Conservation (phyloP, 192 early-diverging fungal genomes). For the Gamsiella multidivaricata region DNA sequence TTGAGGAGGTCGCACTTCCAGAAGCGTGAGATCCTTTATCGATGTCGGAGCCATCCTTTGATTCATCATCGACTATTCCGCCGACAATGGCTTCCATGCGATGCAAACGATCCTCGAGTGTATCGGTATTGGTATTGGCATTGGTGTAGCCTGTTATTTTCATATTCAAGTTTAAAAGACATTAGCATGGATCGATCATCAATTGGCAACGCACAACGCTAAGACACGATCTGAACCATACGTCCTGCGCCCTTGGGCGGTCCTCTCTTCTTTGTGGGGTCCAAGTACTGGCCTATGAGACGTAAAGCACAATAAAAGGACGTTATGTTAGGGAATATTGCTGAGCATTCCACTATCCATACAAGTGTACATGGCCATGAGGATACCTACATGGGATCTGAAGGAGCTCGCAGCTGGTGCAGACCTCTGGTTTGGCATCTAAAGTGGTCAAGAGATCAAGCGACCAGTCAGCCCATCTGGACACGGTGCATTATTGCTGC, state of each 20-base stretch:
- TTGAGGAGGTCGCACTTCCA: slow-evolving; percentile 8
- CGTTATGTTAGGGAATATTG: not conserved
- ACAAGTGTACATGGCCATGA: not conserved
- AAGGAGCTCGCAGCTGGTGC: slow-evolving; percentile 43
- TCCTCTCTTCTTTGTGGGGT: slow-evolving; percentile 52
- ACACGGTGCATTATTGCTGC: not conserved
- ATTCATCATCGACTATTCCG: slow-evolving; percentile 51
- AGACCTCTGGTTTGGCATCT: slow-evolving; percentile 50
- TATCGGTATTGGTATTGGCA: slow-evolving; percentile 79
- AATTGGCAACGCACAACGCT: not conserved
- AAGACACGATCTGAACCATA: slow-evolving; percentile 5
- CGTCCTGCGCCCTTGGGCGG: slow-evolving; percentile 54
- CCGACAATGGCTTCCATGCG: slow-evolving; percentile 73
- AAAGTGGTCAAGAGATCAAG: not conserved
- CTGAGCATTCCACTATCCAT: not conserved
- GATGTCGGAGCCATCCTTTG: not conserved
- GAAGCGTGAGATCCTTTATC: not conserved
- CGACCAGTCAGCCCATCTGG: not conserved
- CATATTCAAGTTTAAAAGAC: too few relatives aligned
- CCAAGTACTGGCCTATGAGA: slow-evolving; percentile 36
- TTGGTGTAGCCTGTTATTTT: slow-evolving; percentile 65
- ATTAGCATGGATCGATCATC: too few relatives aligned
- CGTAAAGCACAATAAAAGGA: not conserved
- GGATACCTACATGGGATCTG: slow-evolving; percentile 41
- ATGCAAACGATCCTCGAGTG: slow-evolving; percentile 78